These are phyloP conservation scores for Claviceps pazoutovae DNA, from an alignment of 2,329 filamentous ascomycete species.

Conservation along the genomic window DNA sequence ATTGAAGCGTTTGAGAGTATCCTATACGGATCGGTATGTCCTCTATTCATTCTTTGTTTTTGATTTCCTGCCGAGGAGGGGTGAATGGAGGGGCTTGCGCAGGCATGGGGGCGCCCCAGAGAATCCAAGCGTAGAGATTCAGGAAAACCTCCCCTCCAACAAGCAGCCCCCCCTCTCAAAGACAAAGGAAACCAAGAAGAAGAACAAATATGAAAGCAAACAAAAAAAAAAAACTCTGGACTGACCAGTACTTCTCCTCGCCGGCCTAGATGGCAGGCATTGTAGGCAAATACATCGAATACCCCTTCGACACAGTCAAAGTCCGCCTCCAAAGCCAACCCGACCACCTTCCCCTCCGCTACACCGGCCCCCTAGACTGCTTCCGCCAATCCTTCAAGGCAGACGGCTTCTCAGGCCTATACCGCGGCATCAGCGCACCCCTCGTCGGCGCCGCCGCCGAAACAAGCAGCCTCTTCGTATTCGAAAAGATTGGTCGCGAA, in stretches of 20 bases:
- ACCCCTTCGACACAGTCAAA: slow-evolving; percentile 97
- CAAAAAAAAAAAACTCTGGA: background rate
- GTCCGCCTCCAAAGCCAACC: slow-evolving; percentile 95
- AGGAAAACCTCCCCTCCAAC: no score
- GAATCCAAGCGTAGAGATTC: no score
- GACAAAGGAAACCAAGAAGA: no score
- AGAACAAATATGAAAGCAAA: no score
- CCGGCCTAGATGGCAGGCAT: slow-evolving; percentile 57
- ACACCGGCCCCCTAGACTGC: slow-evolving; percentile 81
- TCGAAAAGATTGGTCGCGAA: slow-evolving; percentile 63
- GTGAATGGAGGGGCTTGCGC: no score
- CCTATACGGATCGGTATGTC: slow-evolving; percentile 68
- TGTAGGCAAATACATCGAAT: slow-evolving; percentile 91
- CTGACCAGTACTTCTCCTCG: background rate
- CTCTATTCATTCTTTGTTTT: background rate
- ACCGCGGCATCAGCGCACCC: slow-evolving; percentile 85
- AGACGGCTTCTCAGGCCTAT: slow-evolving; percentile 71
- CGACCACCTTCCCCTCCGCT: slow-evolving; percentile 65
- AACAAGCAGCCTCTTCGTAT: slow-evolving; percentile 85
- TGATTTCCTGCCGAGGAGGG: background rate
- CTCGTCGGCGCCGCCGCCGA: slow-evolving; percentile 84
- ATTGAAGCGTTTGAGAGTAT: slow-evolving; percentile 74
- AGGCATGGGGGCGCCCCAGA: no score
- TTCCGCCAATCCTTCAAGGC: slow-evolving; percentile 71
- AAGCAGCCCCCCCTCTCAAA: no score